These are phyloP conservation scores for Wickerhamiella nectarea DNA, from an alignment of 805 yeast genomes.

Conservation along the genomic window DNA sequence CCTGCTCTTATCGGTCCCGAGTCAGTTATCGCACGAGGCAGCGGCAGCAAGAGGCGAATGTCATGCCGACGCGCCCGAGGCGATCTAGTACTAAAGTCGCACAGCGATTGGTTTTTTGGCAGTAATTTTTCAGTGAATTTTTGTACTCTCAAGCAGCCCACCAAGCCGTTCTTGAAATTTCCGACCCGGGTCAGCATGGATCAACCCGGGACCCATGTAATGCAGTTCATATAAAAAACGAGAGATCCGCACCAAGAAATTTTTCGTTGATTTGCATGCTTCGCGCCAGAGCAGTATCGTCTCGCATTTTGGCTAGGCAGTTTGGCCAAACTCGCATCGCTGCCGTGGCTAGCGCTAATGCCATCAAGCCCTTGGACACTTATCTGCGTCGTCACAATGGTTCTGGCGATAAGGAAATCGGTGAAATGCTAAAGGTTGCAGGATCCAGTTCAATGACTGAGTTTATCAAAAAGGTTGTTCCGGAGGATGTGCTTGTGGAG, in stretches of 20 bases:
- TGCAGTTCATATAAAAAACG: not conserved
- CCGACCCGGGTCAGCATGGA: not conserved
- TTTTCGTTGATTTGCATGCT: not conserved
- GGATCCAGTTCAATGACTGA: slow-evolving; percentile 56
- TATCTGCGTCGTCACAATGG: slow-evolving; percentile 89
- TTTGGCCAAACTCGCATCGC: not conserved
- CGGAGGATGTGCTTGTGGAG: slow-evolving; percentile 56
- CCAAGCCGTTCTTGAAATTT: too few relatives aligned
- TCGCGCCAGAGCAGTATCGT: not conserved
- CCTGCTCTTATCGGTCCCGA: not conserved
- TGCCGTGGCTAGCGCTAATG: not conserved
- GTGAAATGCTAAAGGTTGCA: slow-evolving; percentile 48
- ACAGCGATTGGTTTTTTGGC: too few relatives aligned
- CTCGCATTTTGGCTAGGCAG: not conserved
- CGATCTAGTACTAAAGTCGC: too few relatives aligned
- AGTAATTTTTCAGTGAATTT: too few relatives aligned
- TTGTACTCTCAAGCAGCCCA: too few relatives aligned
- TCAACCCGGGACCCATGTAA: not conserved
- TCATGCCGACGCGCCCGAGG: too few relatives aligned
- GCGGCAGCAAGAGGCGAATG: too few relatives aligned
- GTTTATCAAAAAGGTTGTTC: slow-evolving; percentile 63
- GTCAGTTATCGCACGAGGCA: not conserved
- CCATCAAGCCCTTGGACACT: slow-evolving; percentile 45
- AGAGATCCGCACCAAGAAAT: not conserved
- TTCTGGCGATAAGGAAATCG: slow-evolving; percentile 49